Conservation (phyloP, 306 rosid species). For the Medicago ruthenica region DNA sequence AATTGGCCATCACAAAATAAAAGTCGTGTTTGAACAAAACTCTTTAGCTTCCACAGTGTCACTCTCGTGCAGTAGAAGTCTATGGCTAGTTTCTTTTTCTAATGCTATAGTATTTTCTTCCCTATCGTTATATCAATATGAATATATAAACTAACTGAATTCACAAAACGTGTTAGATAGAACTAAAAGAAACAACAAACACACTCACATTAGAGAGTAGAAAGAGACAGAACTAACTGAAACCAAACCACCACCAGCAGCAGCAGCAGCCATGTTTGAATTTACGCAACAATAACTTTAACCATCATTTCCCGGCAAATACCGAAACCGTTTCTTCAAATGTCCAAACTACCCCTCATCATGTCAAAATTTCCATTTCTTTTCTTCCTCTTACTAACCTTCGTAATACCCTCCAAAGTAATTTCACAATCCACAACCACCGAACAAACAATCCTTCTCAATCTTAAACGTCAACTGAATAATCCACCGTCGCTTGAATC, state of each 20-base stretch:
- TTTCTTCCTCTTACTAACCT: constrained; percentile 41
- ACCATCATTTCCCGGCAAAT: constrained; percentile 58
- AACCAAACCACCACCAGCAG: too few relatives aligned
- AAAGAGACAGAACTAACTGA: too few relatives aligned
- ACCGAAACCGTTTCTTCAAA: constrained; percentile 29
- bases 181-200: not conserved
- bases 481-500: constrained; percentile 64
- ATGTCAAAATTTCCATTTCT: not conserved
- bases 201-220: not conserved
- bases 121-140: not conserved
- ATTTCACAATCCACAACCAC: constrained; percentile 51
- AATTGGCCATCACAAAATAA: constrained; percentile 19
- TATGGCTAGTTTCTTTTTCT: not conserved
- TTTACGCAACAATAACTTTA: constrained; percentile 22
- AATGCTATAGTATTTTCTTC: not conserved
- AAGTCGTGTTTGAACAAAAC: constrained; percentile 53
- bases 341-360: constrained; percentile 44
- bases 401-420: constrained; percentile 49
- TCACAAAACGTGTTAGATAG: constrained; percentile 28
- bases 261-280: constrained; percentile 39
- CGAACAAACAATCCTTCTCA: constrained; percentile 56
- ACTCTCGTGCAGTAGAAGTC: not conserved
- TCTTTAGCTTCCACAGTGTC: constrained; percentile 31
- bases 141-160: not conserved
- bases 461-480: constrained; percentile 60